Base-by-base conservation (phyloP, 208 protist genomes). In the Porcisia deanei region DNA sequence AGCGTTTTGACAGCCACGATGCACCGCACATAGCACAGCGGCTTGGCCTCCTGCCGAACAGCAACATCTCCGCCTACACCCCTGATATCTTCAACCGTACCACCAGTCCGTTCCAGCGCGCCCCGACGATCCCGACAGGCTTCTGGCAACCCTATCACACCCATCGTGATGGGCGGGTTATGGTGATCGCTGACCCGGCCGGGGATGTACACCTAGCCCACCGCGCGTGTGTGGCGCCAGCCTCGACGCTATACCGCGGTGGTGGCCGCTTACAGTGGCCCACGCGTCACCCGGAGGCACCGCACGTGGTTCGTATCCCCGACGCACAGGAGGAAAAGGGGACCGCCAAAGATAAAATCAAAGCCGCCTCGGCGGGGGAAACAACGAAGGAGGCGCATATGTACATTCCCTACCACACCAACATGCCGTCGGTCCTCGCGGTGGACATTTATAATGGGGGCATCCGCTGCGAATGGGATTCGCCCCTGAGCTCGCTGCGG, bases 101-200 rank as follows among this genome's bases (percentile, higher is more conserved):
- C 41, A 66, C 57, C 9, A 76, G 72, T 22, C 73, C 80, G 5
- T 85, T 85, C 54, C 59, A 73, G 16, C 53, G 58, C 25, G 65
- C 77, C 10, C 86, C 78, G 10, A 34, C 81, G 5, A 57, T 90
- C 39, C 64, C 85, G 14, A 54, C 87, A 7, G 88, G 86, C 37
- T 79, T 85, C 49, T 92, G 89, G 89, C 75, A 87, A 54, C 91
- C 91, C 10, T 84, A 84, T 72, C 47, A 43, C 2, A 66, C 64
- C 18, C 60, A 77, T 25, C 68, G 66, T 16, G 60, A 67, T 9
- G 64, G 76, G 2, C 61, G 74, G 5, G 20, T 60, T 3, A 71
- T 95, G 59, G 25, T 78, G 47, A 72, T 91, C 22, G 73, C 85
- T 3, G 89, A 95, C 71, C 84, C 85, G 0, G 73, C 91, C 0